Evolutionary conservation across 495 filamentous ascomycete species (phyloP).

Genomic region (Astrothelium subdiscretum): DNA sequence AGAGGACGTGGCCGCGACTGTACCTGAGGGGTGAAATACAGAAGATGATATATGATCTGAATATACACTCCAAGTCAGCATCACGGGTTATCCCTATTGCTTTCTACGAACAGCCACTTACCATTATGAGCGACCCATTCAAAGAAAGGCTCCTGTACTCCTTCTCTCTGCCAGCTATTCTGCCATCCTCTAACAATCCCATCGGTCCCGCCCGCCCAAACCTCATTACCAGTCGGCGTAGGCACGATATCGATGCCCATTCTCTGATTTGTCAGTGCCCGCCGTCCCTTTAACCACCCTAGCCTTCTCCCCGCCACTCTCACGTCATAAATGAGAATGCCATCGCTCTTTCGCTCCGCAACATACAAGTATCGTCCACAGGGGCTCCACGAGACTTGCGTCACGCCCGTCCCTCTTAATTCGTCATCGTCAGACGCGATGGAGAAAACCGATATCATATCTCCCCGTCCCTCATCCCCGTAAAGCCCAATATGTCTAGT

Average conservation of each 20-base stretch:
- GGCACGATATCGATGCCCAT: constrained; percentile 57
- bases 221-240: constrained; percentile 46
- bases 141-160: constrained; percentile 23
- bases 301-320: constrained; percentile 58
- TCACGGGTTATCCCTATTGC: neutral
- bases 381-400: constrained; percentile 57
- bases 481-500: constrained; percentile 68
- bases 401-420: constrained; percentile 57
- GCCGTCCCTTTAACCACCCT: constrained; percentile 57
- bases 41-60: constrained; percentile 49
- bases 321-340: constrained; percentile 73
- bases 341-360: constrained; percentile 68
- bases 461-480: constrained; percentile 51
- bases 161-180: constrained; percentile 34
- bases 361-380: constrained; percentile 83
- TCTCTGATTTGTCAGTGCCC: constrained; percentile 63
- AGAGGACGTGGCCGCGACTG: constrained; percentile 63
- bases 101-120: constrained; percentile 3
- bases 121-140: constrained; percentile 27
- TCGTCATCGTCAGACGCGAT: constrained; percentile 31
- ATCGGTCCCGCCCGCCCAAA: constrained; percentile 79
- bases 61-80: neutral
- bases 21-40: constrained; percentile 54
- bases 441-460: constrained; percentile 56
- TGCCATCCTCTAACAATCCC: constrained; percentile 70